Base-by-base conservation (phyloP, 164 flowering plant species). In the Piper betle region DNA sequence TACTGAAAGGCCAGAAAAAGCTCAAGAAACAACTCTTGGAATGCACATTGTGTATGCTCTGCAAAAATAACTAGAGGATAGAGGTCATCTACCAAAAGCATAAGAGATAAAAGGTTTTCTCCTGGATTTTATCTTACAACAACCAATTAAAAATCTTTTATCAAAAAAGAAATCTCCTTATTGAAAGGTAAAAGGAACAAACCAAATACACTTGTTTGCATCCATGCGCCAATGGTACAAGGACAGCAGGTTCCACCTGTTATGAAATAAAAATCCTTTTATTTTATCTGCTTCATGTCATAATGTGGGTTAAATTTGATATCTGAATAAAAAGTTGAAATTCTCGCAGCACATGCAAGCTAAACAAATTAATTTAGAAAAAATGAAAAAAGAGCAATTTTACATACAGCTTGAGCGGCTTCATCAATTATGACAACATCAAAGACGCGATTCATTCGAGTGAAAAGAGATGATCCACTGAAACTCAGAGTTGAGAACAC, bases 201-300 rank as follows among this genome's bases (percentile, higher is more conserved):
- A 93, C 99, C 87, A 94, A 78, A 78, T 82, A 91, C 46, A 94
- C 95, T 82, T 94, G 96, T 70, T 91, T 94, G 84, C 99, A 94
- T 71, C 93, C 92, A 80, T 72, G 80, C 57, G 83, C 78, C 75
- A 94, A 73, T 37, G 99, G 99, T 59, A 94, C 77, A 60, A 94
- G 91, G 65, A 91, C 85, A 57, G 99, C 92, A 11, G 95, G 88
- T 77, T 94, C 99, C 68, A 93, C 93, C 99, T 93, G 74, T 20
- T 8, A 55, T 11, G 15, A 25, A 68, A 64, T 69, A 15, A 43
- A 43, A 53, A 53, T 6, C 6, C 20, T 53, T 17, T 2, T 53
- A 15, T 15, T 53, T 53, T 53, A 6, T 15, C 5, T 18, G 55
- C 18, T 46, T 46, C 15, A 7, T 46, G 15, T 6, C 52, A 15